Conservation (phyloP, 202 grass and related monocot species). For the Eragrostis tef region DNA sequence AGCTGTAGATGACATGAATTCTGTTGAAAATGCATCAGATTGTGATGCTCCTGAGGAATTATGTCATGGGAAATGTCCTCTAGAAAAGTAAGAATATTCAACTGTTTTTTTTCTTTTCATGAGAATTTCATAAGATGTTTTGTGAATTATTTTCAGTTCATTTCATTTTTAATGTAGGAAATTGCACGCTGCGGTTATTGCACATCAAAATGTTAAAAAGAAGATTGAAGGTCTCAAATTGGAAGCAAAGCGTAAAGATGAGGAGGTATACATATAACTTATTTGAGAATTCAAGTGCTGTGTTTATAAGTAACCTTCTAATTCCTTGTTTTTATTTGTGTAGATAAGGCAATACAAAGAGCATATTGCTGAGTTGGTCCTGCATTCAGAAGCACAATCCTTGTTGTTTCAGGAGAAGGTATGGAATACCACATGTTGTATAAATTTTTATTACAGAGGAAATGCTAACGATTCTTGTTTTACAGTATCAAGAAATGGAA, state of each 20-base stretch:
- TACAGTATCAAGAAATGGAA: constrained; percentile 79
- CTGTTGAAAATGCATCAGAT: constrained; percentile 46
- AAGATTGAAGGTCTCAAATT: constrained; percentile 61
- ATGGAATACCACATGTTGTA: constrained; percentile 31
- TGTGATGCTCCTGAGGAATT: constrained; percentile 41
- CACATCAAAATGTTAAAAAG: constrained; percentile 67
- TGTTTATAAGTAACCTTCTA: constrained; percentile 44
- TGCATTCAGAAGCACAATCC: constrained; percentile 90
- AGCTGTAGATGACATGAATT: constrained; percentile 45
- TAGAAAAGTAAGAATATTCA: constrained; percentile 56
- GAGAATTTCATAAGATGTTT: neutral
- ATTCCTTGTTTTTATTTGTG: constrained; percentile 45
- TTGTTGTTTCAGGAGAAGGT: constrained; percentile 86
- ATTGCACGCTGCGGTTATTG: constrained; percentile 31
- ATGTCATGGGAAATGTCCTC: constrained; percentile 42
- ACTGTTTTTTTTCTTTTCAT: constrained; percentile 28
- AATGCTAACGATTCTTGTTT: constrained; percentile 43
- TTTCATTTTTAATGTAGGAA: constrained; percentile 43
- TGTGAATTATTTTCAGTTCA: constrained; percentile 38
- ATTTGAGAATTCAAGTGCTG: constrained; percentile 28
- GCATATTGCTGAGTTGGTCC: constrained; percentile 77
- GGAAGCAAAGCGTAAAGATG: constrained; percentile 66
- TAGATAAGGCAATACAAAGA: constrained; percentile 81
- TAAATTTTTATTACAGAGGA: constrained; percentile 44
- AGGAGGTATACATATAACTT: constrained; percentile 60